Evolutionary conservation across 192 early-diverging fungal species (phyloP).

Genomic region (Diversispora epigaea): DNA sequence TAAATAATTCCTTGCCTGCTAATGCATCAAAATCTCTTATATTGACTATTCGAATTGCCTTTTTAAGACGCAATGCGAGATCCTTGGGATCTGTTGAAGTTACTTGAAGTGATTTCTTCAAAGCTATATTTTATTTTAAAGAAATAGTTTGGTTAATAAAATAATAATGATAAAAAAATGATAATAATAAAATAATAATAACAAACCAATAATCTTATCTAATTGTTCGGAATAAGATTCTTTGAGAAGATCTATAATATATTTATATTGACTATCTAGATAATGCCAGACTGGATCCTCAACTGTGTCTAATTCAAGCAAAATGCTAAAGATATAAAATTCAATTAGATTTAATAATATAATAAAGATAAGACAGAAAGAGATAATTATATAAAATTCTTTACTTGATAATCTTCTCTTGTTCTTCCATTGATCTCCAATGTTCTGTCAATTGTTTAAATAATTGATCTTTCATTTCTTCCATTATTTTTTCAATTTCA

Average conservation of each 20-base stretch:
- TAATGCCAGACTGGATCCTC: conserved; percentile 88
- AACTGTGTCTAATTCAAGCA: conserved; percentile 76
- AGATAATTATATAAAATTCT: neutral
- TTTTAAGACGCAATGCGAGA: conserved; percentile 31
- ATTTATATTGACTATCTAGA: conserved; percentile 83
- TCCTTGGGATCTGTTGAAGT: neutral
- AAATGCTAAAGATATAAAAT: conserved; percentile 46
- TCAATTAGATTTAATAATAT: neutral
- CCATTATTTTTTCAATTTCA: conserved; percentile 84
- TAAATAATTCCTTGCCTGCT: neutral
- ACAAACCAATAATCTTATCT: conserved; percentile 45
- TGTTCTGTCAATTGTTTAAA: conserved; percentile 74
- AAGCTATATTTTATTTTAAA: conserved; percentile 9
- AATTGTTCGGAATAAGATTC: conserved; percentile 64
- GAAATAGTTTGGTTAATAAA: neutral
- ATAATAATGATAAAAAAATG: neutral
- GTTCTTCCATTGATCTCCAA: conserved; percentile 78
- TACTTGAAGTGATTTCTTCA: neutral
- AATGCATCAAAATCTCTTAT: conserved; percentile 45
- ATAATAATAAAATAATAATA: neutral
- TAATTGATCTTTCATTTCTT: conserved; percentile 68
- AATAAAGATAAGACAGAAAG: neutral
- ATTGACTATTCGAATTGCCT: conserved; percentile 39
- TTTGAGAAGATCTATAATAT: conserved; percentile 76
- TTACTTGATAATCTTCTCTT: conserved; percentile 84